Base-by-base conservation (phyloP, 495 filamentous ascomycete genomes). In the Xylaria grammica region DNA sequence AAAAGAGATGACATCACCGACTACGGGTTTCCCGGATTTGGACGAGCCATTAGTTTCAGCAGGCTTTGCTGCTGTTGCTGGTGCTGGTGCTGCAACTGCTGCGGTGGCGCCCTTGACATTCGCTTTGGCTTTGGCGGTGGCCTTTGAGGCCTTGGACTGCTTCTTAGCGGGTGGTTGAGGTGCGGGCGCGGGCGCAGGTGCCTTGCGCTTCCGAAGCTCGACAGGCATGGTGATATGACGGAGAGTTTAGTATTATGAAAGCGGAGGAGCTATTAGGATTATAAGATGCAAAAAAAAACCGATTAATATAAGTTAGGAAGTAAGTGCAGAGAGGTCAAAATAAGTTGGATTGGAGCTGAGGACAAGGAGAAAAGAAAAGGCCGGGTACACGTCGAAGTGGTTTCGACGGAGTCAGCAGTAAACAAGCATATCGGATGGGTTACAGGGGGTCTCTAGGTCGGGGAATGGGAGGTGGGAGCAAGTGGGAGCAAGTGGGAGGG, bases 171-270 rank as follows among this genome's bases (percentile, higher is more conserved):
- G 76, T 19, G 83, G 80, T 57, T 82, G 74, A 57, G 84, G 77
- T 45, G 81, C 79, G 29, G 86, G 82, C 62, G 83, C 81, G 52
- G 84, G 81, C 57, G 89, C 85, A 48, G 84, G 81, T 56, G 89
- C 85, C 77, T 91, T 91, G 80, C 90, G 87, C 81, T 93, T 93
- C 74, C 90, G 85, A 42, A 92, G 81, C 79, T 92, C 89, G 61
- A 78, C 75, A 68, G 80, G 79, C 83, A 86, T 86, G 52, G 38
- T 38, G 51, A 42, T 48, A 15, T 0, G 30, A 55, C 1, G 34
- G 24, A 36, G 34, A 48, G 60, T 13, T 54, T 9, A 19, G 24
- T 45, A 29, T 27, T 10, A 48, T 19, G 38, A 52, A 38, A 38
- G 15, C 32, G 34, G 13, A 2, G 8, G 17, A 54, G 48, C 45